Conservation (phyloP, 192 early-diverging fungal species). For the Coemansia sp. region DNA sequence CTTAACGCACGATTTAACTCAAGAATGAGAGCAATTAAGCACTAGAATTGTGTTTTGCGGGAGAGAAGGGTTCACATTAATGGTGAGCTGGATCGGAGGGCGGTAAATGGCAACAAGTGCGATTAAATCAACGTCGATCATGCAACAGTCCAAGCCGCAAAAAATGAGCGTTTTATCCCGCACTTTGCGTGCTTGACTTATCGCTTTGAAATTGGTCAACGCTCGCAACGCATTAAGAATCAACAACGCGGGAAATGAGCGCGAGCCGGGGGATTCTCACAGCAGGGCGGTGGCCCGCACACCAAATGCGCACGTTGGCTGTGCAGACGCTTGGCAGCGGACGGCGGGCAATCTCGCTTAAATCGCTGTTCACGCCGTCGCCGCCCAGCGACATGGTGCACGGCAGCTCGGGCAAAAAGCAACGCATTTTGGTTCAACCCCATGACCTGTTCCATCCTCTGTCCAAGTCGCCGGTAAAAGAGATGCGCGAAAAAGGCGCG, state of each 20-base stretch:
- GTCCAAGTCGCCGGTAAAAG: slow-evolving; percentile 65
- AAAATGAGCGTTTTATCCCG: too few species aligned
- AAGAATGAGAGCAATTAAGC: slow-evolving; percentile 42
- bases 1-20: slow-evolving; percentile 56
- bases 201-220: not conserved
- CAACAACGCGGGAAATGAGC: not conserved
- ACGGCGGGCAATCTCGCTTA: slow-evolving; percentile 39
- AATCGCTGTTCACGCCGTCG: slow-evolving; percentile 48
- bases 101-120: too few species aligned
- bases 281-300: not conserved
- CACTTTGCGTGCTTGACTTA: not conserved
- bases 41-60: slow-evolving; percentile 20
- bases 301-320: not conserved
- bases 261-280: not conserved
- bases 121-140: not conserved
- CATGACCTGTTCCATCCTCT: slow-evolving; percentile 70
- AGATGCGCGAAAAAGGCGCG: slow-evolving; percentile 62
- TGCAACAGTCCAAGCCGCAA: too few species aligned
- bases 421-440: slow-evolving; percentile 26
- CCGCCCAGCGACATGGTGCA: slow-evolving; percentile 18
- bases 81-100: not conserved
- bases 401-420: slow-evolving; percentile 11
- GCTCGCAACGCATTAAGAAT: too few species aligned
- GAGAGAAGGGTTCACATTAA: slow-evolving; percentile 9
- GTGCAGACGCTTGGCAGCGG: not conserved